Evolutionary conservation across 2,329 filamentous ascomycete species (phyloP), one percentile per base, ranked within the genome.

Genomic region (Hymenoscyphus albidus): DNA sequence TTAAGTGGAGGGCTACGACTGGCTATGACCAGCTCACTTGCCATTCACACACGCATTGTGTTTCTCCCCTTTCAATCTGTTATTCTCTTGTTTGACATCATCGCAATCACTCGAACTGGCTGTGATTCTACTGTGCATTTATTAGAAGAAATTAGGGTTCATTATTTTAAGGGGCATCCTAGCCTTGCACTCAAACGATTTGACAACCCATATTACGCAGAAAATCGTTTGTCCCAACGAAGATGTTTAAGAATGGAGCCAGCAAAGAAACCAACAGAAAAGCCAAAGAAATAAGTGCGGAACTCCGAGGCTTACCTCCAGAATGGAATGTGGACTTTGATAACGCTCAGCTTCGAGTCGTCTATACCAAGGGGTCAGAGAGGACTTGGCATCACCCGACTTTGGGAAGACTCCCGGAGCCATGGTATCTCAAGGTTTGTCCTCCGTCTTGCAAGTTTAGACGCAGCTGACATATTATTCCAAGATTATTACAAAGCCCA

Each of bases 321-420:
- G 60, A 44, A 4, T 70, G 68, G 65, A 61, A n/a, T 10, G 55
- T 62, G 14, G 57, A 59, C 12, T 27, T 38, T 27, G 58, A 68
- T 13, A 51, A 59, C 6, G 16, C 59, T 9, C 32, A 64, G 12
- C 32, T 38, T 7, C 62, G 67, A 3, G 38, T 65, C 31, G 60
- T 39, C 44, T 68, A 63, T 64, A 32, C 42, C 57, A 67, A 64
- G 44, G 58, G 44, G 2, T 27, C 40, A 31, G 32, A 44, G n/a
- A 57, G 56, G 16, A 64, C 58, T 38, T 65, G 40, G 44, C 38
- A 61, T 38, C 66, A 70, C 27, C 68, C 68, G 13, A 64, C 61
- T n/a, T 58, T 62, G n/a, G 67, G 68, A n/a, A n/a, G 13, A 40
- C 63, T 70, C 12, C 69, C 69, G 14, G n/a, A 39, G 42, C 61